Evolutionary conservation across 108 stramenopile species (phyloP).

Genomic region (Cylindrotheca fusiformis): DNA sequence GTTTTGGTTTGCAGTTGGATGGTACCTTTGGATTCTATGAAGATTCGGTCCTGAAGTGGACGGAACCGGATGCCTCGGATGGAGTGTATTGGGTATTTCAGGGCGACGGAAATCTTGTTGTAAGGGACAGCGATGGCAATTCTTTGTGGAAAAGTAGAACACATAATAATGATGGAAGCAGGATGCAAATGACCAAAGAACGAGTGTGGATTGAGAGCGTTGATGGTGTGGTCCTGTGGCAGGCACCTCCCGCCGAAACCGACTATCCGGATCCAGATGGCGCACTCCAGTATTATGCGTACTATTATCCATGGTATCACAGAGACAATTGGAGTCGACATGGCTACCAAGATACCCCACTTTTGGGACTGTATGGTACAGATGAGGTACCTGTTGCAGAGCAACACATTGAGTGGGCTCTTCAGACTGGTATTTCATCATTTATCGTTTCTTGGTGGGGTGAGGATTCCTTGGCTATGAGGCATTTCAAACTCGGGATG

Average conservation of each 20-base stretch:
- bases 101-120: not conserved
- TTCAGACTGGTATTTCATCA: slow-evolving; percentile 14
- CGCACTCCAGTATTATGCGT: slow-evolving; percentile 13
- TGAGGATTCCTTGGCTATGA: not conserved
- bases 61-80: slow-evolving; percentile 2
- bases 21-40: slow-evolving; percentile 4
- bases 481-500: slow-evolving; percentile 19
- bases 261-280: not conserved
- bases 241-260: not conserved
- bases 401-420: slow-evolving; percentile 29
- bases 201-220: not conserved
- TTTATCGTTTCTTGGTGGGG: slow-evolving; percentile 20
- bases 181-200: not conserved
- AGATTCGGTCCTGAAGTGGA: not conserved
- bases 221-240: not conserved
- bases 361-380: slow-evolving; percentile 28
- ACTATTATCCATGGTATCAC: slow-evolving; percentile 33
- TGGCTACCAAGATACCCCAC: slow-evolving; percentile 12
- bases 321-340: slow-evolving; percentile 22
- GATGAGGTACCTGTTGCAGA: slow-evolving; percentile 19
- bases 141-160: not conserved
- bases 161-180: not conserved
- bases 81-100: not conserved
- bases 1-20: not conserved
- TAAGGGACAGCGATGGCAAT: not conserved